Conservation (phyloP, 2,329 filamentous ascomycete species). For the Claviceps capensis region DNA sequence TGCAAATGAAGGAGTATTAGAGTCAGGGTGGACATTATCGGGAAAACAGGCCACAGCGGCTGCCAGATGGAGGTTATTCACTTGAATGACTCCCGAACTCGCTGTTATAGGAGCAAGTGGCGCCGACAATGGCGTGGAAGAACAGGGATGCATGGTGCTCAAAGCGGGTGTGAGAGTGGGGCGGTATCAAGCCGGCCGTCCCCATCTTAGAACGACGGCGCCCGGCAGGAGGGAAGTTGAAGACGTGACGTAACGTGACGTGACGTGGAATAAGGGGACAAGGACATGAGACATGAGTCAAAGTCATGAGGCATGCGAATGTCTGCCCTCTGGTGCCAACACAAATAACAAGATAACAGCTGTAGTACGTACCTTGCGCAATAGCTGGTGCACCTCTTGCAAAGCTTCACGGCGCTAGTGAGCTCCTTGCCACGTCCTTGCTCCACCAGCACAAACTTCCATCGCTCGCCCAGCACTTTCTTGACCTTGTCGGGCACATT, state of each 20-base stretch:
- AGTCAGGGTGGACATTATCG: not conserved
- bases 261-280: not conserved
- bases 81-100: not conserved
- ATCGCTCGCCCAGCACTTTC: conserved; percentile 86
- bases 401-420: conserved; percentile 89
- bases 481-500: conserved; percentile 94
- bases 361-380: conserved; percentile 60
- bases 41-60: not conserved
- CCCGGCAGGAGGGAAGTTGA: conserved; percentile 2
- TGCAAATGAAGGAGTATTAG: conserved; percentile 20
- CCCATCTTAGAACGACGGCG: too few relatives aligned
- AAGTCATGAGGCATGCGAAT: too few relatives aligned
- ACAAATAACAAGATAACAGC: not conserved
- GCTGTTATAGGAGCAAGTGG: not conserved
- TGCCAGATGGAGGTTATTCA: not conserved
- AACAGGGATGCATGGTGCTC: conserved; percentile 5
- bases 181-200: conserved; percentile 1
- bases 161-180: conserved; percentile 3
- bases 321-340: not conserved
- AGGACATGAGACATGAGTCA: not conserved
- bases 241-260: not conserved
- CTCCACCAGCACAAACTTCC: conserved; percentile 93
- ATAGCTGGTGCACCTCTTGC: conserved; percentile 83
- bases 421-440: conserved; percentile 87
- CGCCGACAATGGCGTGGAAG: conserved; percentile 3